Evolutionary conservation across 73 alveolate genomes (phyloP), one percentile per base, ranked within the genome.

Genomic region (Urostyla sp.): DNA sequence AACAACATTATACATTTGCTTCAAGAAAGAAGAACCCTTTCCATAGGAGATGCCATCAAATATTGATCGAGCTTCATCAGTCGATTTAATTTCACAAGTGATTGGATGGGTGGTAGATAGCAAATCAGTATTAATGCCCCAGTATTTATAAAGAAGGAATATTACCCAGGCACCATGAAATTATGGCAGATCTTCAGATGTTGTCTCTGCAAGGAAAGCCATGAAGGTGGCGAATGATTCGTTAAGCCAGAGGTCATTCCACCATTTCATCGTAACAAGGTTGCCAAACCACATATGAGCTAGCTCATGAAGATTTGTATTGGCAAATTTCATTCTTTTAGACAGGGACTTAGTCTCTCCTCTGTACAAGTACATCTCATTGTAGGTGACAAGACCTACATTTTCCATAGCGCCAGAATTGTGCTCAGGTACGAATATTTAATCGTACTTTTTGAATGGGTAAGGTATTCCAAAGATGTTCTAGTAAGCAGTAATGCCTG

Each of bases 231-330:
- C 99, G 89, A 97, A 97, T 31, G 98, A 90, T 88, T 97, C 99
- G 75, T 97, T 97, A 49, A 97, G 88, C 99, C 99, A 97, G 67
- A 97, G 87, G 78, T 96, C 99, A 89, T 96, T 89, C 99, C 99
- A 97, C 99, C 99, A 97, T 51, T 88, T 91, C 99, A 97, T 94
- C 7, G 99, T 97, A 0, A 95, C 98, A 30, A 94, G 90, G 83
- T 97, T 94, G 0, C 99, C 99, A 80, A 97, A 97, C 99, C 99
- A 97, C 98, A 94, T 95, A 85, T 97, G 99, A n/a, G 98, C 95
- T 20, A 97, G 81, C 75, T 97, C 99, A 87, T 97, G 99, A 21
- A 94, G 91, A 10, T 90, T 66, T 23, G 98, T 94, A 44, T 87
- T 89, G 1, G 93, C 95, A 55, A 93, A 91, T 32, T 89, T 72